phyloP scores from a whole-genome alignment of 2,329 filamentous ascomycete species.

The Pseudopyrenochaeta lycopersici region DNA sequence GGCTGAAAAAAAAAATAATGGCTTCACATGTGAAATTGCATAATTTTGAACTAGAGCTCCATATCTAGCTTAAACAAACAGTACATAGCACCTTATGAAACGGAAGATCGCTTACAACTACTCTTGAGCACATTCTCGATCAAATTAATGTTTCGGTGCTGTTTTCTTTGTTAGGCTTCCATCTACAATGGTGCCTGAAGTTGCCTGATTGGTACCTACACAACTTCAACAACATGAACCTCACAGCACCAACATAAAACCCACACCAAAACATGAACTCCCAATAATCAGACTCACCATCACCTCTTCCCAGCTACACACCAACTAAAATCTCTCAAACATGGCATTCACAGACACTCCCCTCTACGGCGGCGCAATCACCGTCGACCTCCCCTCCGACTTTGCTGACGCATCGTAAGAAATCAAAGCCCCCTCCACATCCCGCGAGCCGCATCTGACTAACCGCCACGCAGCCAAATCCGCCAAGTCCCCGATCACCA shows the following conservation, averaged over 20 bases:
- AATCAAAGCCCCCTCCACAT: conserved; percentile 14
- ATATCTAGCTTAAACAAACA: too few species aligned
- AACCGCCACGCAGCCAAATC: conserved; percentile 63
- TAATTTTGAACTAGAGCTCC: too few species aligned
- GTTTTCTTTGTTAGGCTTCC: conserved; percentile 30
- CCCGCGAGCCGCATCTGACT: conserved; percentile 12
- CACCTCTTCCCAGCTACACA: neutral
- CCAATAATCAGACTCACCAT: conserved; percentile 8
- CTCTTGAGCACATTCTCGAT: neutral
- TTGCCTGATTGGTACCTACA: conserved; percentile 47
- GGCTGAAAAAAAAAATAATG: too few species aligned
- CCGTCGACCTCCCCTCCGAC: conserved; percentile 70
- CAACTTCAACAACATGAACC: conserved; percentile 23
- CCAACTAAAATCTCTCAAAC: conserved; percentile 48
- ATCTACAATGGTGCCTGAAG: conserved; percentile 38
- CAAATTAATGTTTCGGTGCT: conserved; percentile 1
- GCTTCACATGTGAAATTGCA: too few species aligned
- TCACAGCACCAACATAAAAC: conserved; percentile 33
- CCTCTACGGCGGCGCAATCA: conserved; percentile 78
- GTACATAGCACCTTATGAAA: too few species aligned
- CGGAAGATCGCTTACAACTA: conserved; percentile 16
- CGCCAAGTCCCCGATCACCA: conserved; percentile 86
- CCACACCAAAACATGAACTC: conserved; percentile 16
- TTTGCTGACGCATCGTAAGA: conserved; percentile 78
- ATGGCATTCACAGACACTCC: conserved; percentile 65